phyloP scores from a whole-genome alignment of 2,329 filamentous ascomycete species.

The Lachnellula subtilissima region DNA sequence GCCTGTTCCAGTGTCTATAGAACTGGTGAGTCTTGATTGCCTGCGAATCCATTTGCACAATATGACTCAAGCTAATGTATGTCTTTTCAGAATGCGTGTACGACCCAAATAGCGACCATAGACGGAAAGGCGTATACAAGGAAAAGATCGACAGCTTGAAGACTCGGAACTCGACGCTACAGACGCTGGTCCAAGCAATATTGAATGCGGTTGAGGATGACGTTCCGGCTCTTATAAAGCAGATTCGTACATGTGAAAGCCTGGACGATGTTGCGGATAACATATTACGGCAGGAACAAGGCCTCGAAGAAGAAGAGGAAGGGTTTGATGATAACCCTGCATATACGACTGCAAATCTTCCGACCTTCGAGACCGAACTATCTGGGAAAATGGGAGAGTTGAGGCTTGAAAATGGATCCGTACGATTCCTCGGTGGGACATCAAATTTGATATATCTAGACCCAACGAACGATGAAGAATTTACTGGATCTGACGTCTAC shows the following conservation, averaged over 20 bases:
- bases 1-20: slow-evolving; percentile 94
- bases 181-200: slow-evolving; percentile 89
- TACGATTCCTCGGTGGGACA: slow-evolving; percentile 89
- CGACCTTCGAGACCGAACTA: slow-evolving; percentile 65
- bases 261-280: slow-evolving; percentile 32
- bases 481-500: slow-evolving; percentile 27
- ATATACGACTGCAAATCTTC: slow-evolving; percentile 38
- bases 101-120: slow-evolving; percentile 92
- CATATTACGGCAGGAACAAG: slow-evolving; percentile 30
- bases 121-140: slow-evolving; percentile 93
- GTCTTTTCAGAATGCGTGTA: slow-evolving; percentile 69
- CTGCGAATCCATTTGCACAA: neutral
- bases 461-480: slow-evolving; percentile 35
- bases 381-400: slow-evolving; percentile 92
- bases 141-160: slow-evolving; percentile 87
- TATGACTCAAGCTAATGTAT: slow-evolving; percentile 1
- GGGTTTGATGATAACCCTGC: slow-evolving; percentile 39
- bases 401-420: slow-evolving; percentile 77
- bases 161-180: slow-evolving; percentile 78
- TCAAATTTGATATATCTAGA: slow-evolving; percentile 85
- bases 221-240: slow-evolving; percentile 72
- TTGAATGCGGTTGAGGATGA: slow-evolving; percentile 87
- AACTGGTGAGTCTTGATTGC: slow-evolving; percentile 40
- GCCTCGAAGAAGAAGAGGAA: slow-evolving; percentile 33
- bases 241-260: slow-evolving; percentile 79